Conservation (phyloP, 129 eudicot genomes). For the Flaveria robusta region DNA sequence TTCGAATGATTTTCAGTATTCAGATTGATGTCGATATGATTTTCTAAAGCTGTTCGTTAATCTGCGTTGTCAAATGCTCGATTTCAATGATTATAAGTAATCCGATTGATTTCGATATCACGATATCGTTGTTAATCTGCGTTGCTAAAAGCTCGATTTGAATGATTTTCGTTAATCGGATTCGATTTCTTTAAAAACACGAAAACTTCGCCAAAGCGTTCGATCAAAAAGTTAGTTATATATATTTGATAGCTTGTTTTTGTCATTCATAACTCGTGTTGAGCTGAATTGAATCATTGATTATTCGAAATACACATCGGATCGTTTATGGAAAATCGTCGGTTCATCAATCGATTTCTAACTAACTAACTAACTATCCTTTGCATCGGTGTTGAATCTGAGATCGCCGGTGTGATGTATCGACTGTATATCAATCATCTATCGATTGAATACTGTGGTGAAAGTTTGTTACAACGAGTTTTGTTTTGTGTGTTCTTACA, state of each 20-base stretch:
- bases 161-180: conserved; percentile 5
- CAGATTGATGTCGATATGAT: too few species aligned
- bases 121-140: background rate
- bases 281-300: background rate
- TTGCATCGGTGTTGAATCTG: conserved; percentile 6
- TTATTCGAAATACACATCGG: background rate
- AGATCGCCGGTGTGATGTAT: background rate
- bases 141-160: background rate
- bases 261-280: background rate
- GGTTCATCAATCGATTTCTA: background rate
- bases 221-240: conserved; percentile 22
- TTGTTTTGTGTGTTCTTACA: conserved; percentile 28
- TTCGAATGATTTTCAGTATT: background rate
- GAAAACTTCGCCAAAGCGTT: background rate
- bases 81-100: too few species aligned
- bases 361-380: background rate
- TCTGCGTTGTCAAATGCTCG: background rate
- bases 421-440: background rate
- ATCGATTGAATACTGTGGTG: background rate
- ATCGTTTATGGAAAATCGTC: background rate
- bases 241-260: too few species aligned
- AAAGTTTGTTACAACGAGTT: background rate
- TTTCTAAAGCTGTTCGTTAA: background rate
- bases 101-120: too few species aligned
- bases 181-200: conserved; percentile 3